phyloP scores from a whole-genome alignment of 225 moss, liverwort and hornwort species.

The Sphagnum contortum region DNA sequence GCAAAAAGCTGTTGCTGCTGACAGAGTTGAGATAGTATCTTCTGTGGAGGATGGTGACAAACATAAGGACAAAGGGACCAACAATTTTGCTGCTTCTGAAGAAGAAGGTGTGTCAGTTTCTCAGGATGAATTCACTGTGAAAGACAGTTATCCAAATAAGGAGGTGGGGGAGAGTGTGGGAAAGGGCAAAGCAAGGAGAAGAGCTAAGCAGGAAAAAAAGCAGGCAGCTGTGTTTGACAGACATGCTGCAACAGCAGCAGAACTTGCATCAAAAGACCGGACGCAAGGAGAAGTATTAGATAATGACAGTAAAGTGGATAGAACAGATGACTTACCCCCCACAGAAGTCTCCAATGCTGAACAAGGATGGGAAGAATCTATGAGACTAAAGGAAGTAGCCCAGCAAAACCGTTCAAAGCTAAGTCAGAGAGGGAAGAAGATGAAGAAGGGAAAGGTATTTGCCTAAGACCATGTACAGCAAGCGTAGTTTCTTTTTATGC shows the following conservation, averaged over 20 bases:
- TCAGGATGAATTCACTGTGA: conserved; percentile 6
- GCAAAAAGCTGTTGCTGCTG: conserved; percentile 11
- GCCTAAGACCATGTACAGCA: neutral
- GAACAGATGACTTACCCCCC: conserved; percentile 4
- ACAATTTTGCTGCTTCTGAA: conserved; percentile 15
- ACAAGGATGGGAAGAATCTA: conserved; percentile 12
- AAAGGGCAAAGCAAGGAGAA: conserved; percentile 49
- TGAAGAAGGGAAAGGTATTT: conserved; percentile 47
- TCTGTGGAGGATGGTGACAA: neutral
- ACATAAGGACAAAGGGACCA: conserved; percentile 6
- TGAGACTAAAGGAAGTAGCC: conserved; percentile 17
- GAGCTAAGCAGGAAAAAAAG: conserved; percentile 58
- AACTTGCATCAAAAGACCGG: conserved; percentile 20
- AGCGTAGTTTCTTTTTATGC: neutral
- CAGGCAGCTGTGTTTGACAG: conserved; percentile 50
- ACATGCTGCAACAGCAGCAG: conserved; percentile 21
- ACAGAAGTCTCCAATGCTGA: conserved; percentile 17
- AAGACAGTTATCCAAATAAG: conserved; percentile 1
- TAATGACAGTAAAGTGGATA: conserved; percentile 1
- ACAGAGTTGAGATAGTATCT: neutral
- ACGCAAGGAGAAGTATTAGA: conserved; percentile 4
- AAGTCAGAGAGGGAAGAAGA: conserved; percentile 37
- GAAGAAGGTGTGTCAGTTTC: conserved; percentile 8
- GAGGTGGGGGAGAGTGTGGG: conserved; percentile 30
- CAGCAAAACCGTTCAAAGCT: conserved; percentile 36